Base-by-base conservation (phyloP, 106 monocot species). In the Dioscorea zingiberensis region DNA sequence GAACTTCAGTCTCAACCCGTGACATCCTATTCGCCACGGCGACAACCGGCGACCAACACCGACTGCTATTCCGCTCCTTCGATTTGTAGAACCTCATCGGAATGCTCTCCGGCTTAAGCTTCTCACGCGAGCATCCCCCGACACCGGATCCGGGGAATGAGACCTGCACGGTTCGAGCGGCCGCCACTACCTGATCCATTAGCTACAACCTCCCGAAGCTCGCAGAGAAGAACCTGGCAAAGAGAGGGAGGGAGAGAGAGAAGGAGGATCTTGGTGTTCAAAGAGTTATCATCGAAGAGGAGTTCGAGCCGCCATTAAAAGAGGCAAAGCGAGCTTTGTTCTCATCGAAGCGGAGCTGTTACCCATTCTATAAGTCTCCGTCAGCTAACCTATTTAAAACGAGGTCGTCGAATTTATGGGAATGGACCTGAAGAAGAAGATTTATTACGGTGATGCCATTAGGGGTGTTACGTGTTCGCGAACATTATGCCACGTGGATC, bases 121-220 rank as follows among this genome's bases (percentile, higher is more conserved):
- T 51, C 7, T 18, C 55, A 4, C 25, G 21, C 19, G 44, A 23
- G 44, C 55, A 61, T 25, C 68, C 61, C 58, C 58, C 21, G 46
- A 12, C 53, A 15, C 55, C 71, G 25, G 57, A 68, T 69, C 62
- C n/a, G 38, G 67, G 44, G 74, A 44, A 27, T 6, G 75, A 25
- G 21, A 28, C 64, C 1, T 51, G 19, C 25, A 73, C 53, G 29
- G 62, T 55, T 56, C 68, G 62, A 6, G 57, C 27, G 32, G 58
- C 79, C 45, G 58, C 79, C 27, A 70, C 71, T 62, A 74, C 45
- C 65, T 76, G 80, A 25, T 75, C 71, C 80, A 81, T 81, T n/a
- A 18, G 30, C 67, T 45, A 25, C 29, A 22, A 55, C 7, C 38
- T 2, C 24, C 7, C 13, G 27, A 32, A 15, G n/a, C 17, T 16